A percentile compares a stretch with the other conserved stretches of the same genome.
phyloP scores from a whole-genome alignment of 306 rosid species.

The Lathyrus aphaca region DNA sequence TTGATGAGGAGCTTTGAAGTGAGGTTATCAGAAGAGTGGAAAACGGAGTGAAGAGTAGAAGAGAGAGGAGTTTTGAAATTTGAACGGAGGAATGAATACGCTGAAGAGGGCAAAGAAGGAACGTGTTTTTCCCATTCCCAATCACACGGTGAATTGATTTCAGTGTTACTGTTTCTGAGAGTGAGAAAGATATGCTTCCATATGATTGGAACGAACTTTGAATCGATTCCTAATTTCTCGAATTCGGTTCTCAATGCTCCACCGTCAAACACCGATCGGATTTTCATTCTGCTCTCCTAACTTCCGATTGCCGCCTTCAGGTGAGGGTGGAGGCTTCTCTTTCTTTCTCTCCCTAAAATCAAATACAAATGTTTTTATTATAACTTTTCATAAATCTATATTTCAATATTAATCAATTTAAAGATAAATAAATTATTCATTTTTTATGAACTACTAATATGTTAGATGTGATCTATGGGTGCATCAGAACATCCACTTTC shows the following conservation, averaged over 20 bases:
- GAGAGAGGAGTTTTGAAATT: constrained; percentile 68
- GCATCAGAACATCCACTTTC: no score
- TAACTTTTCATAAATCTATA: no score
- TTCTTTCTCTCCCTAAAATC: background rate
- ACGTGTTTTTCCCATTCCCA: constrained; percentile 58
- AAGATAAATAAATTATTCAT: no score
- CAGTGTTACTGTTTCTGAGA: constrained; percentile 20
- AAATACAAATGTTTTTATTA: background rate
- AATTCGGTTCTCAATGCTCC: constrained; percentile 61
- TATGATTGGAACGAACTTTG: constrained; percentile 61
- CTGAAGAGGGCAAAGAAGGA: constrained; percentile 73
- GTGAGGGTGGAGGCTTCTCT: background rate
- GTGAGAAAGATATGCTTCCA: constrained; percentile 71
- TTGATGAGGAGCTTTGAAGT: constrained; percentile 89
- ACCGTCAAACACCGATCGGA: constrained; percentile 80
- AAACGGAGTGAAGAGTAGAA: constrained; percentile 73
- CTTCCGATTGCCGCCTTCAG: background rate
- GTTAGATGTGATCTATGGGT: no score
- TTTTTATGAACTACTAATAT: no score
- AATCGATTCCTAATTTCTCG: constrained; percentile 50
- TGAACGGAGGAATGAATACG: constrained; percentile 64
- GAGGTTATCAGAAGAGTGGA: constrained; percentile 71
- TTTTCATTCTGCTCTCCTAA: constrained; percentile 44
- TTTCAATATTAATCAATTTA: no score
- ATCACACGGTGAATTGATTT: constrained; percentile 19